Conservation (phyloP, 345 rosid genomes). For the Sisymbrium irio region DNA sequence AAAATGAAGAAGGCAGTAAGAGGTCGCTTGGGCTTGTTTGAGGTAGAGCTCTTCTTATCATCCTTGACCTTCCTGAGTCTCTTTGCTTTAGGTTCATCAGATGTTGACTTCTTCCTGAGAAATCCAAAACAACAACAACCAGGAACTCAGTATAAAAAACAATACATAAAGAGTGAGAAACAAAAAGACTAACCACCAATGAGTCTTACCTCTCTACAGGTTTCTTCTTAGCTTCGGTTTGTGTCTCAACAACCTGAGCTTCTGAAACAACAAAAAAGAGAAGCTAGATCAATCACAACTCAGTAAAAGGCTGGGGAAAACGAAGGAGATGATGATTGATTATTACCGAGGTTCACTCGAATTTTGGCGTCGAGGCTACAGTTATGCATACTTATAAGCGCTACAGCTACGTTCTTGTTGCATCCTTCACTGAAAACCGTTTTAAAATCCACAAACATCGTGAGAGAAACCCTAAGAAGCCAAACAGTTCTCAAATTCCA, state of each 20-base stretch:
- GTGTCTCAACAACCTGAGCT: constrained; percentile 70
- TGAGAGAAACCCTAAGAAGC: no score
- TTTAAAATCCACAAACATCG: no score
- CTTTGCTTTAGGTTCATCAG: constrained; percentile 73
- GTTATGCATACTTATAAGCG: constrained; percentile 68
- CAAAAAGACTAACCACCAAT: not conserved
- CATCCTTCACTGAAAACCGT: constrained; percentile 88
- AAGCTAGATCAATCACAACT: not conserved
- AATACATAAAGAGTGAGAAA: not conserved
- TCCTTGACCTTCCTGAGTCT: constrained; percentile 44
- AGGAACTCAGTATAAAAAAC: not conserved
- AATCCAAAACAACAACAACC: not conserved
- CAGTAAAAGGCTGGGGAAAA: not conserved
- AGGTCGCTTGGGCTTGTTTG: constrained; percentile 70
- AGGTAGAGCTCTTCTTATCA: constrained; percentile 40
- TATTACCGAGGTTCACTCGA: constrained; percentile 78
- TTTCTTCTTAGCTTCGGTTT: constrained; percentile 60
- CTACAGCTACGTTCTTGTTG: constrained; percentile 71
- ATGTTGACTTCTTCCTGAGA: constrained; percentile 55
- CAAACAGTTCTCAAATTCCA: no score
- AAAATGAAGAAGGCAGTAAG: constrained; percentile 86
- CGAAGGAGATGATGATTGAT: not conserved
- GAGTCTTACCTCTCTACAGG: constrained; percentile 58
- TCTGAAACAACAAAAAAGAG: constrained; percentile 34
- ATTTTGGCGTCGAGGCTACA: constrained; percentile 90